Evolutionary conservation across 129 eudicot species (phyloP).

Genomic region (Pseudognaphalium luteoalbum): DNA sequence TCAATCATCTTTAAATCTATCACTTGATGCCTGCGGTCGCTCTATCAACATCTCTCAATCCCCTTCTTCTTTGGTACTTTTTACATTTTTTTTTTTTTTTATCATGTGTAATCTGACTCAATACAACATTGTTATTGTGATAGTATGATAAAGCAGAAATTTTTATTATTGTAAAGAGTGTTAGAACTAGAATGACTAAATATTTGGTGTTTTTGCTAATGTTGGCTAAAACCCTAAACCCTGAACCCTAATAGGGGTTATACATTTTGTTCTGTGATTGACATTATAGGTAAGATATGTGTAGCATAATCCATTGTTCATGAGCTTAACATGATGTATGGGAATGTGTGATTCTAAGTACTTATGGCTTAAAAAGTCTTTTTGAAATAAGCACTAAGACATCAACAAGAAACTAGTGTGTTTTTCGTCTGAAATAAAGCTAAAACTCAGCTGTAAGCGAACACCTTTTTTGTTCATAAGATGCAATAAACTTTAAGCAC

Average conservation of each 20-base stretch:
- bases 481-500: background rate
- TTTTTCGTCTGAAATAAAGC: no score
- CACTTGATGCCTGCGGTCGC: slow-evolving; percentile 83
- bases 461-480: no score
- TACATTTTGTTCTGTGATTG: background rate
- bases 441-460: no score
- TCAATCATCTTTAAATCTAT: slow-evolving; percentile 67
- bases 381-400: no score
- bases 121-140: background rate
- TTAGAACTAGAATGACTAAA: no score
- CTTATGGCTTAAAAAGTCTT: background rate
- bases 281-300: background rate
- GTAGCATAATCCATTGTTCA: background rate
- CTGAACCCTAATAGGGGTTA: background rate
- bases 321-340: background rate
- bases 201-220: background rate
- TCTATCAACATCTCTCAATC: slow-evolving; percentile 80
- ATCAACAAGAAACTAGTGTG: background rate
- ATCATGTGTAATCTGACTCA: background rate
- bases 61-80: slow-evolving; percentile 75
- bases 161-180: no score
- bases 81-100: background rate
- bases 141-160: no score
- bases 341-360: background rate
- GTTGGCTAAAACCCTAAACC: slow-evolving; percentile 20